Evolutionary conservation across 2,329 filamentous ascomycete genomes (phyloP).

Genomic region (Fusarium illudens): DNA sequence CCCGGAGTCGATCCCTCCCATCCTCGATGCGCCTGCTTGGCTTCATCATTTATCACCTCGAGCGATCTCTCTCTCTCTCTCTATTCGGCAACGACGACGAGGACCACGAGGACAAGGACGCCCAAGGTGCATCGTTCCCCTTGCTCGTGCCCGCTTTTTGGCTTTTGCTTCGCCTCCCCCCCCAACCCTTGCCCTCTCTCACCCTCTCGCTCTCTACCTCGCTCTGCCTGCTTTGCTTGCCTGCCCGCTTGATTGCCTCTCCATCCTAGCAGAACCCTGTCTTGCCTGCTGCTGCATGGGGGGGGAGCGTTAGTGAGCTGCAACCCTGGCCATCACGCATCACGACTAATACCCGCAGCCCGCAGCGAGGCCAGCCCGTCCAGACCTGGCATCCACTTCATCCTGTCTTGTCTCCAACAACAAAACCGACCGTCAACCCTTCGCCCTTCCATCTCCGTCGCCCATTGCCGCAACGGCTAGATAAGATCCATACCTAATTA

Average conservation of each 20-base stretch:
- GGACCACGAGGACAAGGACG: constrained; percentile 1
- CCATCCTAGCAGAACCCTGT: neutral
- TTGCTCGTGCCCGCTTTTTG: neutral
- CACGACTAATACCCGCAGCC: constrained; percentile 16
- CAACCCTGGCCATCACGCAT: constrained; percentile 25
- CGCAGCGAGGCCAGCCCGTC: neutral
- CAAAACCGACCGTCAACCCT: neutral
- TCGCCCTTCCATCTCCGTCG: neutral
- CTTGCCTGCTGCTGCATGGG: neutral
- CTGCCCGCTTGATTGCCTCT: neutral
- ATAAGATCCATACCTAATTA: neutral
- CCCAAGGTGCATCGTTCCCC: neutral
- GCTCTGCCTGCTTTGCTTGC: constrained; percentile 1
- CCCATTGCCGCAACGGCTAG: neutral
- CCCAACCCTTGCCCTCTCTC: neutral
- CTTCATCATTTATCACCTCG: constrained; percentile 33
- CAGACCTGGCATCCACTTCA: neutral
- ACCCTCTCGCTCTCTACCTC: neutral
- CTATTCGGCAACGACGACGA: neutral
- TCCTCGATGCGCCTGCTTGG: constrained; percentile 5
- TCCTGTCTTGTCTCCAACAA: neutral
- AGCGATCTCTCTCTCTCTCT: constrained; percentile 24
- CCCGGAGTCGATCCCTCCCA: constrained; percentile 18
- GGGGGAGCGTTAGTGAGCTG: neutral
- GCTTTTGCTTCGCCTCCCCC: constrained; percentile 16